These are phyloP conservation scores for Calocybe indica DNA, from an alignment of 768 basidiomycete genomes.

Conservation along the genomic window DNA sequence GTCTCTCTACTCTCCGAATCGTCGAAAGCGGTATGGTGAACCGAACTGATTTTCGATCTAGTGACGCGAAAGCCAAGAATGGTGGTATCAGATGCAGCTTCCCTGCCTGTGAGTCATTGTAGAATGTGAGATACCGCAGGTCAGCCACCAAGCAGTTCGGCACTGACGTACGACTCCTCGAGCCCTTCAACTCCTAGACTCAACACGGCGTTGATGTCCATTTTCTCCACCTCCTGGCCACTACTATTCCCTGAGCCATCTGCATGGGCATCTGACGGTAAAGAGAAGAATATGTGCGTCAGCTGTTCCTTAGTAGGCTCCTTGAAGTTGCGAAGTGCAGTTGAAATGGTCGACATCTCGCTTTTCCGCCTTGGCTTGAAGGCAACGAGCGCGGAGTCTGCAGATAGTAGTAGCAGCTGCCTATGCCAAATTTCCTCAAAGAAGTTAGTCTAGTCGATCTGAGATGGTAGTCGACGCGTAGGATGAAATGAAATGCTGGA, in stretches of 20 bases:
- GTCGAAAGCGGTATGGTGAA: conserved; percentile 91
- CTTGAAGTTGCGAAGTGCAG: conserved; percentile 86
- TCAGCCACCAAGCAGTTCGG: neutral
- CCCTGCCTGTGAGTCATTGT: conserved; percentile 56
- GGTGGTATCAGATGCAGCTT: conserved; percentile 85
- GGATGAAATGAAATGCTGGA: no score
- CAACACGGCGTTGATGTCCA: conserved; percentile 88
- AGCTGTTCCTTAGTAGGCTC: conserved; percentile 88
- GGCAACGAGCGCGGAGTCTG: no score
- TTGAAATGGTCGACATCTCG: conserved; percentile 75
- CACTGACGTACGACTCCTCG: conserved; percentile 89
- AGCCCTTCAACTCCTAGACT: conserved; percentile 73
- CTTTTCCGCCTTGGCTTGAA: neutral
- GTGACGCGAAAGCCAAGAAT: conserved; percentile 83
- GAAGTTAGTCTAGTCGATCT: no score
- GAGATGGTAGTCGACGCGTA: no score
- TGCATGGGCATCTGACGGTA: conserved; percentile 43
- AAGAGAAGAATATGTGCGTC: conserved; percentile 81
- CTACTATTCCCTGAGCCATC: conserved; percentile 18
- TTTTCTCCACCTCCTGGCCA: conserved; percentile 48
- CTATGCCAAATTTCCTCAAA: no score
- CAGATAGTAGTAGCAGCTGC: no score
- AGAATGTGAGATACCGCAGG: conserved; percentile 1
- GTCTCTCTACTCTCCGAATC: conserved; percentile 86
- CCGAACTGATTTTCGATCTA: conserved; percentile 88